phyloP scores from a whole-genome alignment of 257 asterid genomes.

The Plantago elongata region DNA sequence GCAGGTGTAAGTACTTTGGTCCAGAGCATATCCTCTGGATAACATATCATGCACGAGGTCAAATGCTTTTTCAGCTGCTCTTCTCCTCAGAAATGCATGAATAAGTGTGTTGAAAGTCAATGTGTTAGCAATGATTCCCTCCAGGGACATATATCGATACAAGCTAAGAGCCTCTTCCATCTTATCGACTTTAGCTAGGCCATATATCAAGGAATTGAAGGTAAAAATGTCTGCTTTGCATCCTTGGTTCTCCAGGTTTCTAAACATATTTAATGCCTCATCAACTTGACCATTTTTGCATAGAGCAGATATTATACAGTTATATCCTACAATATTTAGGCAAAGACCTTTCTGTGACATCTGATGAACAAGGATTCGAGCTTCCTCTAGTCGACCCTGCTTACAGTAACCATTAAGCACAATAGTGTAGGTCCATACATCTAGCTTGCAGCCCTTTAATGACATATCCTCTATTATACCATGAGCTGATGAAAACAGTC shows the following conservation, averaged over 20 bases:
- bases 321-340: conserved; percentile 72
- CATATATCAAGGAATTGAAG: conserved; percentile 64
- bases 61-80: conserved; percentile 54
- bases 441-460: conserved; percentile 46
- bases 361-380: conserved; percentile 42
- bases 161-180: conserved; percentile 64
- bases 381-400: conserved; percentile 62
- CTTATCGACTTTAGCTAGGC: conserved; percentile 49
- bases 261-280: conserved; percentile 46
- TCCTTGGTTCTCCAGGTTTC: conserved; percentile 46
- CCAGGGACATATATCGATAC: conserved; percentile 66
- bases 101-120: conserved; percentile 79
- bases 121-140: conserved; percentile 77
- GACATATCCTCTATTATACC: conserved; percentile 48
- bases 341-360: conserved; percentile 56
- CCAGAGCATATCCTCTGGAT: conserved; percentile 64
- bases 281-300: conserved; percentile 58
- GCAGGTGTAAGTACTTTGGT: conserved; percentile 63
- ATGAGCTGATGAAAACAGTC: conserved; percentile 56
- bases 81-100: conserved; percentile 51
- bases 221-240: conserved; percentile 70
- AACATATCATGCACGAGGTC: conserved; percentile 77
- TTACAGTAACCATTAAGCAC: conserved; percentile 73
- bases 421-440: conserved; percentile 65
- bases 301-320: conserved; percentile 69